Base-by-base conservation (phyloP, 139 green algal genomes). In the Volvox africanus region DNA sequence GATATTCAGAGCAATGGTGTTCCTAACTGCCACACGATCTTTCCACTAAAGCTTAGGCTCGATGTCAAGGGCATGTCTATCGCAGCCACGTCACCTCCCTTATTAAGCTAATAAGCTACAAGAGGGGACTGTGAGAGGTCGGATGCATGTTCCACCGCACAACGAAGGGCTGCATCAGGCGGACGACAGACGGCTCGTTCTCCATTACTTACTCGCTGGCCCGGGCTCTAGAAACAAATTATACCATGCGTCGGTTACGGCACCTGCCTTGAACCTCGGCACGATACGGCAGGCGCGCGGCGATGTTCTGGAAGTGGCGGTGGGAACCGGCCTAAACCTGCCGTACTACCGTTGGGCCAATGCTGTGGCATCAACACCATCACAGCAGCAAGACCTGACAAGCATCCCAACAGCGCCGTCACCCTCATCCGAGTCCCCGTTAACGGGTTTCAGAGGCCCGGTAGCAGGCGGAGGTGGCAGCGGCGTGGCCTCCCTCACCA, bases 251-350 rank as follows among this genome's bases (percentile, higher is more conserved):
- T 75, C 67, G 22, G 67, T 75, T 55, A 75, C 24, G 67, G 67
- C 24, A 32, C 44, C 44, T 55, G 44, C 44, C 67, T 75, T 75
- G 22, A 26, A 26, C 67, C 2, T 75, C 6, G 22, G 22, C n/a
- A n/a, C n/a, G n/a, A 26, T 79, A 79, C 71, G 71, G 32, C 90
- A 95, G 93, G 93, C 93, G 13, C 61, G 30, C 16, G 94, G 94
- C 0, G 21, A 86, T 6, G 89, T 95, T 0, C 35, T 95, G 18
- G 92, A 97, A 82, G 88, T 95, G 17, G 95, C 78, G 3, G 94
- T 96, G 17, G 95, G 95, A 36, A 97, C 96, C 6, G 96, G 96
- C 18, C 91, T 97, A 5, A 97, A 97, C 83, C 86, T 97, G 69
- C 90, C 87, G 19, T 89, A 94, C 35, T 97, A 97, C 80, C 61